Base-by-base conservation (phyloP, 129 eudicot genomes). In the Pulicaria dysenterica region DNA sequence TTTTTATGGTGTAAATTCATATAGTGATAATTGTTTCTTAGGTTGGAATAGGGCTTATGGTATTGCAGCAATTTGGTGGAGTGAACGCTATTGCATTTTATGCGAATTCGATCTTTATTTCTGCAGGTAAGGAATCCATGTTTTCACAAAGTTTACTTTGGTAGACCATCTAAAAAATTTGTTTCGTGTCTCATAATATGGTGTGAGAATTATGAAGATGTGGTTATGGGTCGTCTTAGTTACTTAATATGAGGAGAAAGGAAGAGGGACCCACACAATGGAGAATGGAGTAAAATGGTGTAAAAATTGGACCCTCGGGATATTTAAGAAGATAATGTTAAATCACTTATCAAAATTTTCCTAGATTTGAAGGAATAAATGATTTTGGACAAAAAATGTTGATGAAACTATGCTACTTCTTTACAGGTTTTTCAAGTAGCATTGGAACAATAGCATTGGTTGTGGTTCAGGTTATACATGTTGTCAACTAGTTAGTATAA, bases 1-100 rank as follows among this genome's bases (percentile, higher is more conserved):
- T 19, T 43, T 56, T 56, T 8, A 60, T 12, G 74, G 54, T 39
- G 15, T 58, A 61, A 1, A 15, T n/a, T 14, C n/a, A 16, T 41
- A 16, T 34, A 63, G 61, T 68, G 50, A 38, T 11, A 53, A 13
- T 81, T 70, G 14, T 55, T 47, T 84, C 36, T 13, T 73, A 93
- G 98, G 84, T 92, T 51, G 94, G 95, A 53, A 90, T 89, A 37
- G 95, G 96, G 41, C 83, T 90, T 62, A 94, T 90, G 96, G 89
- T 82, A 55, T 67, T 94, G 77, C 95, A 83, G 67, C 95, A 91
- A 83, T 86, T 89, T 61, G 93, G 96, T 59, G 98, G 98, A 24
- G 85, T 88, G 55, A 90, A 82, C 39, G 98, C 86, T 4, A 87
- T 90, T 67, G 85, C 89, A 11, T 93, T 79, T 70, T 93, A 93